Evolutionary conservation across 2,329 filamentous ascomycete genomes (phyloP).

Genomic region (Macrophomina phaseolina): DNA sequence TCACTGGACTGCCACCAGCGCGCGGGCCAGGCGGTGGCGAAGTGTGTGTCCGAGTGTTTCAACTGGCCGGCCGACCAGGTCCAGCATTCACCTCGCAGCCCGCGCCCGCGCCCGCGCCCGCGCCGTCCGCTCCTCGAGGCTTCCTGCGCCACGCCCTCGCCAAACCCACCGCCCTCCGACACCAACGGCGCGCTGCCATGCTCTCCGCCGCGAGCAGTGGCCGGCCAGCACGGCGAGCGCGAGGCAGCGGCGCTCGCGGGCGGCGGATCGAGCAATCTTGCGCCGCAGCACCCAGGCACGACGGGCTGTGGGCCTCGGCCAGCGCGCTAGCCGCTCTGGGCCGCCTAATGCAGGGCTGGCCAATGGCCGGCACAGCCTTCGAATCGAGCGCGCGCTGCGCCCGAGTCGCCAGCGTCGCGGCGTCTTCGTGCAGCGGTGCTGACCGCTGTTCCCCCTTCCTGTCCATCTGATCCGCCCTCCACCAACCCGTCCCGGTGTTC

Average conservation of each 20-base stretch:
- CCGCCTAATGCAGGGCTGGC: slow-evolving; percentile 22
- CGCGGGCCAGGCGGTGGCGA: too few relatives aligned
- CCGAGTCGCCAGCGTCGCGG: not conserved
- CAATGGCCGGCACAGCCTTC: slow-evolving; percentile 5
- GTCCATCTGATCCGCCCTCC: slow-evolving; percentile 13
- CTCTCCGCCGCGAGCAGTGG: not conserved
- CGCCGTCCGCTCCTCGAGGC: slow-evolving; percentile 7
- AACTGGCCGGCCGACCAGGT: not conserved
- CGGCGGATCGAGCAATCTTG: slow-evolving; percentile 17
- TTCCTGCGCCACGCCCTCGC: slow-evolving; percentile 11
- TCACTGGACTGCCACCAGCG: not conserved
- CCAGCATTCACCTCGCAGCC: not conserved
- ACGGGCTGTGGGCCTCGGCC: not conserved
- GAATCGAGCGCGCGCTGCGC: slow-evolving; percentile 18
- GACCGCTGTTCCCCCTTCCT: slow-evolving; percentile 19
- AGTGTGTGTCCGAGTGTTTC: slow-evolving; percentile 8
- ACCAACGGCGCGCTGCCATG: not conserved
- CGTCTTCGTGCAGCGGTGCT: not conserved
- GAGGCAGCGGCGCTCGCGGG: not conserved
- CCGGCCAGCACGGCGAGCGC: not conserved
- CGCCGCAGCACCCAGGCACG: slow-evolving; percentile 16
- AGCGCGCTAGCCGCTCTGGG: slow-evolving; percentile 3
- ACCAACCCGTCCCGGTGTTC: not conserved
- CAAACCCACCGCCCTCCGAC: too few relatives aligned
- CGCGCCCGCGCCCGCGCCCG: not conserved